Conservation (phyloP, 225 moss, liverwort and hornwort genomes). For the Ulota crispa region DNA sequence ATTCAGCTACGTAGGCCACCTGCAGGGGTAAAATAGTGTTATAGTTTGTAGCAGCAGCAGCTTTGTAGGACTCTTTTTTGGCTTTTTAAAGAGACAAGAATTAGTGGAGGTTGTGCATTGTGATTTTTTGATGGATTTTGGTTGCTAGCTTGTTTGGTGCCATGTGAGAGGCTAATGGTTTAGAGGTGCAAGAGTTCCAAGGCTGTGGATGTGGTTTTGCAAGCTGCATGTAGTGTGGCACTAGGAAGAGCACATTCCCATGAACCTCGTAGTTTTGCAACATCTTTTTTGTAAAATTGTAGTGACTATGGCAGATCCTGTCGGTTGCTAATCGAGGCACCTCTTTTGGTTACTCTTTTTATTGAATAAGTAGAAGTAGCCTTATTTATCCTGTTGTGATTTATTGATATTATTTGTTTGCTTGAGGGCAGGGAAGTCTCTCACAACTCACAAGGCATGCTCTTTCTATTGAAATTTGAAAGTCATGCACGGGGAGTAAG, state of each 20-base stretch:
- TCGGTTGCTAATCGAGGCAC: constrained; percentile 11
- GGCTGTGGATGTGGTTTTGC: neutral
- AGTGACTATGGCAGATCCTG: constrained; percentile 13
- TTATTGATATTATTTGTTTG: neutral
- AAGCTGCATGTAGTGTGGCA: neutral
- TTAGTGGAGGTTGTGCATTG: constrained; percentile 14
- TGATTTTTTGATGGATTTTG: neutral
- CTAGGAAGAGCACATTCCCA: constrained; percentile 7
- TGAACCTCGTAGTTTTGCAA: constrained; percentile 15
- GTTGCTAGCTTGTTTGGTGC: neutral
- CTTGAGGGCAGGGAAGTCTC: neutral
- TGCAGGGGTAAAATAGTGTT: neutral
- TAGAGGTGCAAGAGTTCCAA: constrained; percentile 10
- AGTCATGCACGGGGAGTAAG: no score
- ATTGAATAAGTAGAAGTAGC: neutral
- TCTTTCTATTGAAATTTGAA: neutral
- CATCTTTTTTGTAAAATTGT: neutral
- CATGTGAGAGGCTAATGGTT: neutral
- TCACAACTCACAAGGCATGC: no score
- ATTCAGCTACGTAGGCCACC: constrained; percentile 53
- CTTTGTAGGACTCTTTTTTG: neutral
- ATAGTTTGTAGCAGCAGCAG: constrained; percentile 20
- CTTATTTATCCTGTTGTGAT: neutral
- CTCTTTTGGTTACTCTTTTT: neutral
- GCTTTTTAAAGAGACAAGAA: neutral